These are phyloP conservation scores for Tolypocladium nubicola DNA, from an alignment of 2,329 filamentous ascomycete species.

Conservation along the genomic window DNA sequence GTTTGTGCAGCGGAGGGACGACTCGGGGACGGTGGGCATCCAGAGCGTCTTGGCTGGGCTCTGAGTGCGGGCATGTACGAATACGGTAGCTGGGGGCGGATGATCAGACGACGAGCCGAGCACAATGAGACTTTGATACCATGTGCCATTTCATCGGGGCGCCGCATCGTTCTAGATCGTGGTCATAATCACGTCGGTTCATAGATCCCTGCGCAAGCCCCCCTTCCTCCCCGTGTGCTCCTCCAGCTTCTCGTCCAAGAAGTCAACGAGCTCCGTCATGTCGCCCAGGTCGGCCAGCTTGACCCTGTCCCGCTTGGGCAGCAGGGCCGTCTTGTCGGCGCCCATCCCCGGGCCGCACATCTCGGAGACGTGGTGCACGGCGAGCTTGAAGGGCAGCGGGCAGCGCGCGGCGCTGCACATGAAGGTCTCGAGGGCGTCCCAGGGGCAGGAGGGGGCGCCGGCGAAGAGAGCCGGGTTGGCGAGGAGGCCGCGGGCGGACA, in stretches of 20 bases:
- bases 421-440: constrained; percentile 53
- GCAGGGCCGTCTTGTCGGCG: constrained; percentile 37
- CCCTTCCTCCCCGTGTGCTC: constrained; percentile 19
- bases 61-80: constrained; percentile 12
- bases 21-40: constrained; percentile 69
- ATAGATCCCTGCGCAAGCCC: constrained; percentile 22
- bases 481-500: constrained; percentile 59
- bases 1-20: constrained; percentile 78
- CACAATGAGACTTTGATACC: neutral
- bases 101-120: neutral
- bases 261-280: constrained; percentile 51
- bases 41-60: constrained; percentile 69
- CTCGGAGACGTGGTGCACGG: constrained; percentile 55
- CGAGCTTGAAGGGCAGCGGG: constrained; percentile 53
- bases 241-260: constrained; percentile 40
- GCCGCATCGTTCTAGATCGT: neutral
- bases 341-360: constrained; percentile 53
- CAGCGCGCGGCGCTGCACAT: constrained; percentile 44
- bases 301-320: constrained; percentile 45
- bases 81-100: neutral
- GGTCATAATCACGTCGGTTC: constrained; percentile 5
- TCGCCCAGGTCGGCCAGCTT: constrained; percentile 36
- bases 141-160: neutral
- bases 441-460: constrained; percentile 44
- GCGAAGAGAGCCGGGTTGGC: constrained; percentile 58